A percentile compares a stretch with the other conserved stretches of the same genome.
These are phyloP conservation scores for Rickenella mellea DNA, from an alignment of 768 basidiomycete species.

Conservation along the genomic window DNA sequence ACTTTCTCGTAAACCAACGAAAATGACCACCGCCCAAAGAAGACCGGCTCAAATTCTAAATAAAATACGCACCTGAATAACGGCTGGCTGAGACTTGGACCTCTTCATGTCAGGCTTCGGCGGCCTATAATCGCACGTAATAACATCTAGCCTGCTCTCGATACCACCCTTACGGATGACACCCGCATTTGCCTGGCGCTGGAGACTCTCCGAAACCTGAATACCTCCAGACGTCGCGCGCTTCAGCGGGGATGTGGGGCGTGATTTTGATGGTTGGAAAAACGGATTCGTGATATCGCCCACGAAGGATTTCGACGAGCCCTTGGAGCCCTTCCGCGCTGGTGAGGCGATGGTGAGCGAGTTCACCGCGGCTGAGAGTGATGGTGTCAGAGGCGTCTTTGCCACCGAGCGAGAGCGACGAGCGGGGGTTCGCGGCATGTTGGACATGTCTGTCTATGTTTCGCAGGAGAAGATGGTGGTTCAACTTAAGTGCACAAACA, in stretches of 20 bases:
- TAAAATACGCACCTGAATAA: slow-evolving; percentile 14
- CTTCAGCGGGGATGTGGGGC: slow-evolving; percentile 59
- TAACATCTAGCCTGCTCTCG: slow-evolving; percentile 68
- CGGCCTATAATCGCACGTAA: slow-evolving; percentile 65
- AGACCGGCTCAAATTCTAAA: not conserved
- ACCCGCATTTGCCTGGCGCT: slow-evolving; percentile 55
- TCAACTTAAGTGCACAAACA: too few species aligned
- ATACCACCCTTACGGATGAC: slow-evolving; percentile 71
- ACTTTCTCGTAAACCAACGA: too few species aligned
- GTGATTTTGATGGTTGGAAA: slow-evolving; percentile 33
- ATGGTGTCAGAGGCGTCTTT: slow-evolving; percentile 39
- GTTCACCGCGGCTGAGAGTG: slow-evolving; percentile 29
- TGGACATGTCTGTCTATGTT: not conserved
- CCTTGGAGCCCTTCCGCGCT: slow-evolving; percentile 1
- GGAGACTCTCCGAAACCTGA: slow-evolving; percentile 41
- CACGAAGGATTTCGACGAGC: slow-evolving; percentile 15
- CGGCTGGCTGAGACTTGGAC: slow-evolving; percentile 65
- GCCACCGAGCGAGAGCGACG: slow-evolving; percentile 41
- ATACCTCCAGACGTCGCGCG: slow-evolving; percentile 38
- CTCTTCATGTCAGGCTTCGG: slow-evolving; percentile 55
- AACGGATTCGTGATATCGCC: slow-evolving; percentile 59
- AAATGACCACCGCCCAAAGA: too few species aligned
- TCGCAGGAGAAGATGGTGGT: not conserved
- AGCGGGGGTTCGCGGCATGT: slow-evolving; percentile 33
- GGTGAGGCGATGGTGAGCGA: slow-evolving; percentile 14